Conservation (phyloP, 2,329 filamentous ascomycete genomes). For the Aspergillus awamori region DNA sequence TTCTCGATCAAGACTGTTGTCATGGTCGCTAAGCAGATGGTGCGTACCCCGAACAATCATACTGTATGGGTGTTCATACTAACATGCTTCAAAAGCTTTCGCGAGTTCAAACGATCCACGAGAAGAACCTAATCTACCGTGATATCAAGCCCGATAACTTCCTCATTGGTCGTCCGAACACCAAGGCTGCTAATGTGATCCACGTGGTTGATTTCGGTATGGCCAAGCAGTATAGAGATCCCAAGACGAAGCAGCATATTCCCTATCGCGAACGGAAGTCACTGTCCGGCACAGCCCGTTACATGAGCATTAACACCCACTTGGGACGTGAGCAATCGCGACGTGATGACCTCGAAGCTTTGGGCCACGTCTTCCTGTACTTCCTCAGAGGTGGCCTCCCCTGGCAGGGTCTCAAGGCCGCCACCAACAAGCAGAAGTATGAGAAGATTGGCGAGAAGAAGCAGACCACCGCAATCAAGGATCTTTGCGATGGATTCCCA, state of each 20-base stretch:
- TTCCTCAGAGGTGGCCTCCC: slow-evolving; percentile 67
- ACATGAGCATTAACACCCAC: slow-evolving; percentile 99
- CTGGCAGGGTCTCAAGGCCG: slow-evolving; percentile 70
- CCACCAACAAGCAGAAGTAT: slow-evolving; percentile 92
- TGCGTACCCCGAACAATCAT: slow-evolving; percentile 43
- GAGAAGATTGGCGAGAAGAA: slow-evolving; percentile 99
- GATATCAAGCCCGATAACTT: slow-evolving; percentile 99
- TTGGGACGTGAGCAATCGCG: slow-evolving; percentile 93
- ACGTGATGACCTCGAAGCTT: slow-evolving; percentile 90
- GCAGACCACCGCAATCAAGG: slow-evolving; percentile 95
- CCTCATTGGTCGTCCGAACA: slow-evolving; percentile 86
- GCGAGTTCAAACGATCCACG: slow-evolving; percentile 90
- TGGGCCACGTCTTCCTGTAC: slow-evolving; percentile 72
- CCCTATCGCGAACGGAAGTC: slow-evolving; percentile 97
- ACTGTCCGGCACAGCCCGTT: slow-evolving; percentile 91
- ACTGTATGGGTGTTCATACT: slow-evolving; percentile 2
- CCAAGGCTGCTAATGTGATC: slow-evolving; percentile 95
- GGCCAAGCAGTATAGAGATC: slow-evolving; percentile 98
- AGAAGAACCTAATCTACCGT: slow-evolving; percentile 98
- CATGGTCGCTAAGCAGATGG: slow-evolving; percentile 99
- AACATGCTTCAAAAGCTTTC: slow-evolving; percentile 65
- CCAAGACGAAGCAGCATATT: slow-evolving; percentile 98
- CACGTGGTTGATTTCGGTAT: slow-evolving; percentile 99
- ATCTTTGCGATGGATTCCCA: slow-evolving; percentile 93
- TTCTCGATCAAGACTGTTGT: slow-evolving; percentile 98